These are phyloP conservation scores for Rhizopogon vinicolor DNA, from an alignment of 768 basidiomycete species.

Conservation along the genomic window DNA sequence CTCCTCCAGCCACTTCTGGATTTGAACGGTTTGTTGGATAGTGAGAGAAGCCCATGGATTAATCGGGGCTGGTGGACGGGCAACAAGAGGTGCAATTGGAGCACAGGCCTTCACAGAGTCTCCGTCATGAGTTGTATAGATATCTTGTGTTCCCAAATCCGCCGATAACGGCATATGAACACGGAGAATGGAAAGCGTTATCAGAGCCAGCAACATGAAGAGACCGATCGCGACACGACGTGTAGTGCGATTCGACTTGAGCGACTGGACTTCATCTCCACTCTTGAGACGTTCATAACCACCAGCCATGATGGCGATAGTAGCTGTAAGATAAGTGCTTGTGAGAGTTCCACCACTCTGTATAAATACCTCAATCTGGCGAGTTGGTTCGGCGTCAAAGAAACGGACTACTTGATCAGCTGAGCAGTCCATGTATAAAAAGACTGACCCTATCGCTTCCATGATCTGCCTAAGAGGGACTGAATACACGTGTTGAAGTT, in stretches of 20 bases:
- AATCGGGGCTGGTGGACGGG: conserved; percentile 34
- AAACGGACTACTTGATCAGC: no score
- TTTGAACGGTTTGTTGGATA: conserved; percentile 35
- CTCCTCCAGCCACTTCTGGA: conserved; percentile 42
- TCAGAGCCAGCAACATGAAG: conserved; percentile 7
- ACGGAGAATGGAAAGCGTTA: conserved; percentile 9
- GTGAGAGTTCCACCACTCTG: neutral
- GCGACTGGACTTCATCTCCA: neutral
- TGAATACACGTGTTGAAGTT: no score
- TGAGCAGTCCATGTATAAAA: no score
- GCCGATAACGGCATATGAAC: conserved; percentile 1
- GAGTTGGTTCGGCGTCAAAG: neutral
- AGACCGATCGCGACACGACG: conserved; percentile 12
- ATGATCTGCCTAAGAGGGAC: no score
- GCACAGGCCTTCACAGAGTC: conserved; percentile 29
- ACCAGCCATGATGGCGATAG: conserved; percentile 16
- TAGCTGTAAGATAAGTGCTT: neutral
- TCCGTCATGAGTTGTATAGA: neutral
- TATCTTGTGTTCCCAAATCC: neutral
- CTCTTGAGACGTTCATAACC: conserved; percentile 15
- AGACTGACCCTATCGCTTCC: no score
- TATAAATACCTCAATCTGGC: neutral
- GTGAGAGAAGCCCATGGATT: conserved; percentile 54
- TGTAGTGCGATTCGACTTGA: conserved; percentile 4
- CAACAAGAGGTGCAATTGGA: conserved; percentile 25